Evolutionary conservation across 345 rosid genomes (phyloP).

Genomic region (Pistacia integerrima): DNA sequence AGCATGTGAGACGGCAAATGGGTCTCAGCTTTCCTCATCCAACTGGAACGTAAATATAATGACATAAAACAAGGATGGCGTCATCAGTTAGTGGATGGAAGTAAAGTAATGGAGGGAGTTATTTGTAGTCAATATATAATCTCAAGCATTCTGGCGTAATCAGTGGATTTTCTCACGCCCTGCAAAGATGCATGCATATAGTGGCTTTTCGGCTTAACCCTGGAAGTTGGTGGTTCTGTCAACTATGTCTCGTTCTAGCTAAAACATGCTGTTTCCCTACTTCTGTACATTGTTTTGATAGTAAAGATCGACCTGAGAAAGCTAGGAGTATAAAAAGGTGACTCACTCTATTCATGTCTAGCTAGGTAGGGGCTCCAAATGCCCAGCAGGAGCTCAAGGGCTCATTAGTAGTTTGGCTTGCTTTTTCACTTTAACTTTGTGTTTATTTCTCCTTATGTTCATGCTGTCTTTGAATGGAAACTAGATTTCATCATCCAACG

Average conservation of each 20-base stretch:
- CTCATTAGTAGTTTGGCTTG: conserved; percentile 24
- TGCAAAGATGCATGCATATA: conserved; percentile 20
- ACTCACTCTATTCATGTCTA: conserved; percentile 21
- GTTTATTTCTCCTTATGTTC: conserved; percentile 3
- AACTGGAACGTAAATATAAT: conserved; percentile 34
- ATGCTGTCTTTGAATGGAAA: neutral
- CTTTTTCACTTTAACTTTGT: conserved; percentile 3
- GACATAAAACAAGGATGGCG: conserved; percentile 5
- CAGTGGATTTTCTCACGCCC: conserved; percentile 10
- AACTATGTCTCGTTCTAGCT: conserved; percentile 15
- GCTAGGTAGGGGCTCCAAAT: conserved; percentile 27
- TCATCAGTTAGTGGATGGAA: conserved; percentile 8
- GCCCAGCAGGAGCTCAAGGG: conserved; percentile 10
- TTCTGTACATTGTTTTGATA: conserved; percentile 32
- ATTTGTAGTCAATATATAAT: neutral
- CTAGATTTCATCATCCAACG: neutral
- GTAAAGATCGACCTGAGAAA: conserved; percentile 20
- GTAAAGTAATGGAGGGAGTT: conserved; percentile 2
- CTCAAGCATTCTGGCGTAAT: conserved; percentile 17
- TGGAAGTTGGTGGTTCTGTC: conserved; percentile 19
- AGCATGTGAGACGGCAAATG: conserved; percentile 54
- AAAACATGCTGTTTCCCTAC: conserved; percentile 8
- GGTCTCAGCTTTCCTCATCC: conserved; percentile 39
- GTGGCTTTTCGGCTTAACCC: conserved; percentile 19
- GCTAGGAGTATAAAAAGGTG: conserved; percentile 29